These are phyloP conservation scores for Petunia axillaris DNA, from an alignment of 257 asterid genomes.

Conservation along the genomic window DNA sequence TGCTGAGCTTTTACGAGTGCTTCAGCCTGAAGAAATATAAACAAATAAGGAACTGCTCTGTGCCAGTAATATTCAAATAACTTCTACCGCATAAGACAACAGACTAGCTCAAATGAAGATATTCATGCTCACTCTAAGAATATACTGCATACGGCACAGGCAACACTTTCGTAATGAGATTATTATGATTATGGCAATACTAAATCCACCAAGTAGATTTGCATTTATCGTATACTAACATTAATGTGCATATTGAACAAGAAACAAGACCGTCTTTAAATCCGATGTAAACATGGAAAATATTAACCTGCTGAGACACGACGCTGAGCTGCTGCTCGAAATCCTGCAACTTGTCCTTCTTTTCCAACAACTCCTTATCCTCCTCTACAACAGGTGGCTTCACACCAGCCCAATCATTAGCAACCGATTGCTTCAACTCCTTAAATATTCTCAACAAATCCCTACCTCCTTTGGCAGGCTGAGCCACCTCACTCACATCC, in stretches of 20 bases:
- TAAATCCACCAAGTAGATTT: not conserved
- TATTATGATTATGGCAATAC: not conserved
- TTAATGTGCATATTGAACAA: conserved; percentile 13
- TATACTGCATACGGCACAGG: not conserved
- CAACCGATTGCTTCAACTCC: conserved; percentile 87
- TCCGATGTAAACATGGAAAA: not conserved
- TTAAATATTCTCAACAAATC: conserved; percentile 74
- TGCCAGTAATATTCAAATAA: conserved; percentile 15
- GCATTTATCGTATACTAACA: not conserved
- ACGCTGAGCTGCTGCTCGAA: conserved; percentile 82
- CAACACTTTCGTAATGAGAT: conserved; percentile 10
- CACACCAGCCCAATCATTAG: conserved; percentile 87
- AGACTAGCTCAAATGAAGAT: not conserved
- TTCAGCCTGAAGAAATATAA: conserved; percentile 70
- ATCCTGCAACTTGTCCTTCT: conserved; percentile 70
- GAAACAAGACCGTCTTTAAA: conserved; percentile 9
- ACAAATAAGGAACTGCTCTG: conserved; percentile 3
- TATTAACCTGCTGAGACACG: conserved; percentile 89
- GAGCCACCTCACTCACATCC: conserved; percentile 56
- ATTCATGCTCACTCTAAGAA: not conserved
- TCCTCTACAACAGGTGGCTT: conserved; percentile 80
- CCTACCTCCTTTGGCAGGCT: conserved; percentile 79
- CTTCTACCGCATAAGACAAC: conserved; percentile 7
- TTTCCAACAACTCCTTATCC: conserved; percentile 80
- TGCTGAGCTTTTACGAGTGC: conserved; percentile 91